These are phyloP conservation scores for Phytophthora citricola DNA, from an alignment of 352 stramenopile genomes.

Conservation along the genomic window DNA sequence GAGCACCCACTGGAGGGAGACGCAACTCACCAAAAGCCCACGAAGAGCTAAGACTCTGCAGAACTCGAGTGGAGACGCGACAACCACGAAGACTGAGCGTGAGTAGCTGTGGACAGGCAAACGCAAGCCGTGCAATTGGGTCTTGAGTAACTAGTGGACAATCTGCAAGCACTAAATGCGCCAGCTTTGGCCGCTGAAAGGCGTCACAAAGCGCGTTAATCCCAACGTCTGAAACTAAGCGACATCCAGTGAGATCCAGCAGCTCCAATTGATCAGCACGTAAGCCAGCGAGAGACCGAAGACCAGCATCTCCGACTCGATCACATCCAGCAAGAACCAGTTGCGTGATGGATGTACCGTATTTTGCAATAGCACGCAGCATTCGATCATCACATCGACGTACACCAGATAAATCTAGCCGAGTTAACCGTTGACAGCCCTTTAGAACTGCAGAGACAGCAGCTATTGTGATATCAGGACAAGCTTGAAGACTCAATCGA, in stretches of 20 bases:
- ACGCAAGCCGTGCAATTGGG: constrained; percentile 60
- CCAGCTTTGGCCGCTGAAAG: constrained; percentile 58
- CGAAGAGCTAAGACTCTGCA: constrained; percentile 69
- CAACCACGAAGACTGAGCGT: constrained; percentile 75
- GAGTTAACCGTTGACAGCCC: constrained; percentile 48
- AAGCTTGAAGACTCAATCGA: constrained; percentile 82
- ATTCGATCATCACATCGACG: constrained; percentile 69
- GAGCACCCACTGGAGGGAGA: constrained; percentile 31
- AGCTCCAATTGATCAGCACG: constrained; percentile 69
- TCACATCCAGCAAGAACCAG: constrained; percentile 73
- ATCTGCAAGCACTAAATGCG: constrained; percentile 63
- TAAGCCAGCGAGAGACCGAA: constrained; percentile 50
- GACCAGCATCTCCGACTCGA: constrained; percentile 59
- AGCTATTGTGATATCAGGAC: constrained; percentile 77
- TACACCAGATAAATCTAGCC: constrained; percentile 67
- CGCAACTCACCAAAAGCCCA: constrained; percentile 69
- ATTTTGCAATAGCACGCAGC: constrained; percentile 49
- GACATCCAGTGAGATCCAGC: constrained; percentile 66
- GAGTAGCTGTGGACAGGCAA: constrained; percentile 70
- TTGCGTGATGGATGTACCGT: constrained; percentile 45
- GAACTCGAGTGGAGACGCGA: constrained; percentile 59
- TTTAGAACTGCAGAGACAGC: constrained; percentile 72
- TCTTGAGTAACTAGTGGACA: constrained; percentile 75
- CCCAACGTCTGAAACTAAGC: constrained; percentile 58
- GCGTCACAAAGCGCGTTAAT: constrained; percentile 60